Evolutionary conservation across 176 grass and related monocot genomes (phyloP).

Genomic region (Pontederia crassipes): DNA sequence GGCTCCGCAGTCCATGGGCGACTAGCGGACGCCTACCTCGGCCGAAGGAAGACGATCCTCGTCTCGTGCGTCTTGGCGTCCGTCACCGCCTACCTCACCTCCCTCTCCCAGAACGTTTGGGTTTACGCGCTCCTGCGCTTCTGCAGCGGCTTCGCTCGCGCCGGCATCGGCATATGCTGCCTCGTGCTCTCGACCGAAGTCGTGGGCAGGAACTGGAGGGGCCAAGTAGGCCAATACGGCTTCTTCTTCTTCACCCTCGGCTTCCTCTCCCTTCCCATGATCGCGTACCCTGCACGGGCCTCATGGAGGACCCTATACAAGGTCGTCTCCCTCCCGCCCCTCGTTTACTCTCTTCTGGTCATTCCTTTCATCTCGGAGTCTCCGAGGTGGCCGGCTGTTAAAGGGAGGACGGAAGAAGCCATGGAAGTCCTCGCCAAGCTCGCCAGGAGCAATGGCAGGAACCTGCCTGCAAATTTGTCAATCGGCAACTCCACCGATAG

Average conservation of each 20-base stretch:
- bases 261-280: constrained; percentile 37
- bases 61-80: constrained; percentile 28
- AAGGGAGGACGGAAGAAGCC: constrained; percentile 28
- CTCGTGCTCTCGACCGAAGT: constrained; percentile 41
- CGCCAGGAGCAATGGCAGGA: constrained; percentile 26
- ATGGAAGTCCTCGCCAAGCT: constrained; percentile 32
- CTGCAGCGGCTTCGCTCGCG: constrained; percentile 32
- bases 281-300: constrained; percentile 27
- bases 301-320: constrained; percentile 43
- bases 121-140: constrained; percentile 37
- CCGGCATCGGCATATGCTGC: constrained; percentile 44
- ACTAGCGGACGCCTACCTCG: constrained; percentile 36
- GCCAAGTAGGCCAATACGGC: constrained; percentile 49
- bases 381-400: constrained; percentile 38
- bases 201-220: constrained; percentile 34
- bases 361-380: constrained; percentile 41
- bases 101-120: constrained; percentile 35
- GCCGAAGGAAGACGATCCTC: constrained; percentile 32
- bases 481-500: constrained; percentile 1
- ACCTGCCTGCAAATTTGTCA: constrained; percentile 25
- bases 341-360: constrained; percentile 30
- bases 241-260: constrained; percentile 50
- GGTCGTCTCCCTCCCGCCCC: constrained; percentile 34
- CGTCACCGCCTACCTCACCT: constrained; percentile 33
- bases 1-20: constrained; percentile 36